A percentile compares a stretch with the other conserved stretches of the same genome.
Evolutionary conservation across 495 filamentous ascomycete genomes (phyloP).

Genomic region (Tuber aestivum): DNA sequence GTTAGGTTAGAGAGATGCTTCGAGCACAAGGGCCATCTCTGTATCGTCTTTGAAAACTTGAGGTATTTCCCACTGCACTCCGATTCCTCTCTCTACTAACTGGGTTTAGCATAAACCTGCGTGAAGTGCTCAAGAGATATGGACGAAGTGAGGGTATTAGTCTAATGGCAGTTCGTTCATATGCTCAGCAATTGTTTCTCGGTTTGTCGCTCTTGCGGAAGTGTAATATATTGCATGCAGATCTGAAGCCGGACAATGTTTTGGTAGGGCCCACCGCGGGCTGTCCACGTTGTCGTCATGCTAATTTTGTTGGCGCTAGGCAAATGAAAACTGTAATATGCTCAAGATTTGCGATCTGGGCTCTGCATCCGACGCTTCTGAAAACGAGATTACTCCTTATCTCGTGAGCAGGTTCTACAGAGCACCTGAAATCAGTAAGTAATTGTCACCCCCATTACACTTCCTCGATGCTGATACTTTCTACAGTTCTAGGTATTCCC

Average conservation of each 20-base stretch:
- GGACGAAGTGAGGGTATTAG: constrained; percentile 91
- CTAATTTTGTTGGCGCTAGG: constrained; percentile 46
- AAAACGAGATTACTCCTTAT: constrained; percentile 87
- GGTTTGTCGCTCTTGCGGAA: constrained; percentile 78
- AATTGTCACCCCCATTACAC: neutral
- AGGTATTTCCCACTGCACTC: constrained; percentile 40
- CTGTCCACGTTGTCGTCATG: neutral
- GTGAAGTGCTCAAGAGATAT: constrained; percentile 93
- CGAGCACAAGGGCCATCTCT: constrained; percentile 90
- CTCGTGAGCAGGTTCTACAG: constrained; percentile 95
- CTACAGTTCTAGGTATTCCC: constrained; percentile 70
- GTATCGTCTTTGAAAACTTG: constrained; percentile 94
- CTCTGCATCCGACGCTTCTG: constrained; percentile 80
- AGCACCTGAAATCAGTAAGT: constrained; percentile 76
- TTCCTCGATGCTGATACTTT: constrained; percentile 4
- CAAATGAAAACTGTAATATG: constrained; percentile 74
- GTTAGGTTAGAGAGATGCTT: constrained; percentile 80
- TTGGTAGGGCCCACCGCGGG: constrained; percentile 48
- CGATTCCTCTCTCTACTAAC: constrained; percentile 16
- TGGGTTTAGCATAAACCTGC: constrained; percentile 67
- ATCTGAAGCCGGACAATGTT: constrained; percentile 96
- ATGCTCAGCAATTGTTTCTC: constrained; percentile 90
- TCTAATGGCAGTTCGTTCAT: constrained; percentile 73
- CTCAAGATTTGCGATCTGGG: constrained; percentile 95
- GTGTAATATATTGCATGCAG: constrained; percentile 88